Evolutionary conservation across 352 stramenopile species (phyloP).

Genomic region (Pythium phragmiticola): DNA sequence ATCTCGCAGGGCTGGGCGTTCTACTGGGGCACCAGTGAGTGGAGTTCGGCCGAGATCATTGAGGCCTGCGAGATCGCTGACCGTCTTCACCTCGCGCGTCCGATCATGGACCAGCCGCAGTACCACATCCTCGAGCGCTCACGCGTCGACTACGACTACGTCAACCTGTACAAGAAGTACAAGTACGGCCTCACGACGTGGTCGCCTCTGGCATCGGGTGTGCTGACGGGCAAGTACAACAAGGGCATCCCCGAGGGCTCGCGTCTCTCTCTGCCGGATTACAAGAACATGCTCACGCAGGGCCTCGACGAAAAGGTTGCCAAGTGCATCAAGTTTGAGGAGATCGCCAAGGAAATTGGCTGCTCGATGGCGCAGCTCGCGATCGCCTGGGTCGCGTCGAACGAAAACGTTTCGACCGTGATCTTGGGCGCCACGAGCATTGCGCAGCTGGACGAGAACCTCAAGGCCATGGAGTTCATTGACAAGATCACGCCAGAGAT

Average conservation of each 20-base stretch:
- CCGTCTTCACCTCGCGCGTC: conserved; percentile 31
- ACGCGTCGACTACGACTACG: conserved; percentile 49
- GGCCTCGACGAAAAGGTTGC: conserved; percentile 44
- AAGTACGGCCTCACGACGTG: conserved; percentile 34
- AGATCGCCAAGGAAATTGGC: conserved; percentile 63
- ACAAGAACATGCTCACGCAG: conserved; percentile 49
- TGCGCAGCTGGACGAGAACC: conserved; percentile 50
- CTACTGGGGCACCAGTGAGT: conserved; percentile 64
- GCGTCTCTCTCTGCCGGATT: conserved; percentile 44
- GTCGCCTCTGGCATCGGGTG: conserved; percentile 43
- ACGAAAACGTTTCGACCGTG: conserved; percentile 50
- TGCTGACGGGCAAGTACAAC: conserved; percentile 69
- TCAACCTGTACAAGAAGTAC: conserved; percentile 69
- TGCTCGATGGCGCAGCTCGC: conserved; percentile 54
- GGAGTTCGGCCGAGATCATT: conserved; percentile 61
- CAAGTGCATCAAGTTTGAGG: conserved; percentile 40
- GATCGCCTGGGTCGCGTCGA: conserved; percentile 51
- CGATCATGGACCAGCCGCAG: conserved; percentile 53
- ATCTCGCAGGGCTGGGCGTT: conserved; percentile 23
- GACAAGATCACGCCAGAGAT: conserved; percentile 34
- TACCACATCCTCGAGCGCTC: conserved; percentile 69
- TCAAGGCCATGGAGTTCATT: conserved; percentile 35
- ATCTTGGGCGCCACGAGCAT: conserved; percentile 51
- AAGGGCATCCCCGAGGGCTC: conserved; percentile 45
- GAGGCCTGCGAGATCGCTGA: conserved; percentile 53